Evolutionary conservation across 805 yeast genomes (phyloP).

Genomic region (Saccharomycopsis oosterbeekiorum): DNA sequence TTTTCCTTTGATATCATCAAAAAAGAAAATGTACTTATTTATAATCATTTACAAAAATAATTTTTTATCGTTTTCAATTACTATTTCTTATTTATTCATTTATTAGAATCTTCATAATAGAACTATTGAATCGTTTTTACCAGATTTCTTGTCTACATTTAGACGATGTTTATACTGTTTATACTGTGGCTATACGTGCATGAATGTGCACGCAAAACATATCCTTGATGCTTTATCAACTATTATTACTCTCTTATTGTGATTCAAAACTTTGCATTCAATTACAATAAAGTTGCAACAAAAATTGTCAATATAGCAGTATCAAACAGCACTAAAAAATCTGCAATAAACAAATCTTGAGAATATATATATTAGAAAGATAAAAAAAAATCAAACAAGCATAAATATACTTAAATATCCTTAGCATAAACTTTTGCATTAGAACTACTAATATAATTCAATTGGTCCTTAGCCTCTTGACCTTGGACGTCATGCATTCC

Average conservation of each 20-base stretch:
- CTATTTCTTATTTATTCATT: no score
- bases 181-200: not conserved
- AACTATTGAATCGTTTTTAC: not conserved
- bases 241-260: not conserved
- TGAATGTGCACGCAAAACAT: not conserved
- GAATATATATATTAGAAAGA: no score
- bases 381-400: no score
- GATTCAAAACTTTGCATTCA: no score
- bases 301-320: not conserved
- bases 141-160: not conserved
- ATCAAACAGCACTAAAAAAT: no score
- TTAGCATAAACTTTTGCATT: not conserved
- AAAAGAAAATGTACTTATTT: not conserved
- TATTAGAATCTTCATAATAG: no score
- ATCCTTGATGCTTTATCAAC: not conserved
- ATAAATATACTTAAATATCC: not conserved
- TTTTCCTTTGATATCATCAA: not conserved
- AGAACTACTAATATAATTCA: not conserved
- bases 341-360: no score
- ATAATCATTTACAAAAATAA: not conserved
- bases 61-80: not conserved
- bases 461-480: not conserved
- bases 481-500: not conserved
- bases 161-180: not conserved
- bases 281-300: not conserved